These are phyloP conservation scores for Rhizopogon vinicolor DNA, from an alignment of 768 basidiomycete species.

Conservation along the genomic window DNA sequence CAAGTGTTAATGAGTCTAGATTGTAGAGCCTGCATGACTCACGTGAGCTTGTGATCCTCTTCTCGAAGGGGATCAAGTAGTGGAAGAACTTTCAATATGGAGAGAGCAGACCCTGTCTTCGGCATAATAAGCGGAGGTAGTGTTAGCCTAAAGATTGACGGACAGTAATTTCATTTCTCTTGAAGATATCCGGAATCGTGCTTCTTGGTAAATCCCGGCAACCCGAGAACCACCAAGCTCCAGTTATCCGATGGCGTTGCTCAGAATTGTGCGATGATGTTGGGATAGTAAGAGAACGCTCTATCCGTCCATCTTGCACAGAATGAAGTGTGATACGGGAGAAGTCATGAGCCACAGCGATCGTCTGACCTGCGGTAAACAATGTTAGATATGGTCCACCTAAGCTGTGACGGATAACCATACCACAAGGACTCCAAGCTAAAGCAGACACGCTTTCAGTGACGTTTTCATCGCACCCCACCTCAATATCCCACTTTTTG, in stretches of 20 bases:
- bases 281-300: conserved; percentile 41
- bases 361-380: conserved; percentile 48
- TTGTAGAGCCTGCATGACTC: conserved; percentile 19
- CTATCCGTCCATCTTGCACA: conserved; percentile 66
- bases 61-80: conserved; percentile 68
- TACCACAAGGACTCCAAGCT: conserved; percentile 84
- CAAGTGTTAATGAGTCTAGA: conserved; percentile 10
- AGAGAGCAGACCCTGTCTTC: conserved; percentile 76
- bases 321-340: conserved; percentile 69
- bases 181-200: conserved; percentile 73
- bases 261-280: conserved; percentile 8
- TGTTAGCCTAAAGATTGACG: conserved; percentile 13
- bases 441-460: conserved; percentile 52
- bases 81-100: conserved; percentile 63
- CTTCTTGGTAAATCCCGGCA: conserved; percentile 33
- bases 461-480: conserved; percentile 41
- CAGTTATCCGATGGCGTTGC: conserved; percentile 31
- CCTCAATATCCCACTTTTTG: conserved; percentile 79
- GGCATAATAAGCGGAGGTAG: conserved; percentile 11
- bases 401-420: conserved; percentile 7
- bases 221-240: conserved; percentile 74
- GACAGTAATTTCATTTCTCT: conserved; percentile 61
- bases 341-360: conserved; percentile 70
- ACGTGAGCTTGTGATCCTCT: conserved; percentile 65
- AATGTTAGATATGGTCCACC: conserved; percentile 1